Base-by-base conservation (phyloP, 23 red algal genomes). In the Gracilaria gracilis region DNA sequence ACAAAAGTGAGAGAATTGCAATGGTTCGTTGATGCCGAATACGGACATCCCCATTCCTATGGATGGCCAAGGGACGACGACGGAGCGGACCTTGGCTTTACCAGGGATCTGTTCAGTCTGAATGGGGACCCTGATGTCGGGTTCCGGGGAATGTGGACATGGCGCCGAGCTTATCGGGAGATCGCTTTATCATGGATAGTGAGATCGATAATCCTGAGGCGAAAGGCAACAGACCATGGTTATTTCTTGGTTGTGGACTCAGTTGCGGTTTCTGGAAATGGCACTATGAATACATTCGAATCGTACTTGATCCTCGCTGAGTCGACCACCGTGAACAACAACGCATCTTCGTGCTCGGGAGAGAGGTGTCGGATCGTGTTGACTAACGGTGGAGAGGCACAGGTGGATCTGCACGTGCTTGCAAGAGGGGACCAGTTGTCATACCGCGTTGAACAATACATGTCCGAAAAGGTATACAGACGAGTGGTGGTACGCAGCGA, bases 131-230 rank as follows among this genome's bases (percentile, higher is more conserved):
- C 54, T 5, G 73, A 90, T 42, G 59, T 90, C 46, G 87, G 87
- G 37, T 90, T 90, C 40, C 61, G 37, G 34, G 87, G 87, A 80
- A 90, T 90, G 87, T 90, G 76, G 74, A 90, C 87, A 39, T 90
- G 87, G 87, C 76, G 74, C 24, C n/a, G 74, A 81, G n/a, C 71
- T 3, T 90, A 90, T 70, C 50, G 87, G 5, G 46, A 50, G 15
- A 65, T 33, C 7, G 21, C 51, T 4, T 34, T 82, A 13, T 62
- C 53, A 37, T 90, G 75, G 71, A 57, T 57, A 9, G 73, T 90
- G 29, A 54, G 87, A 29, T 90, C 87, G 17, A 57, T 75, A 24
- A 62, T 74, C 31, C 38, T 90, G 20, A 57, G 29, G 29, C 72
- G 87, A 20, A 77, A 15, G 67, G 37, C 15, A 81, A 75, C 48